phyloP scores from a whole-genome alignment of 192 early-diverging fungal genomes.

The Umbelopsis vinacea region DNA sequence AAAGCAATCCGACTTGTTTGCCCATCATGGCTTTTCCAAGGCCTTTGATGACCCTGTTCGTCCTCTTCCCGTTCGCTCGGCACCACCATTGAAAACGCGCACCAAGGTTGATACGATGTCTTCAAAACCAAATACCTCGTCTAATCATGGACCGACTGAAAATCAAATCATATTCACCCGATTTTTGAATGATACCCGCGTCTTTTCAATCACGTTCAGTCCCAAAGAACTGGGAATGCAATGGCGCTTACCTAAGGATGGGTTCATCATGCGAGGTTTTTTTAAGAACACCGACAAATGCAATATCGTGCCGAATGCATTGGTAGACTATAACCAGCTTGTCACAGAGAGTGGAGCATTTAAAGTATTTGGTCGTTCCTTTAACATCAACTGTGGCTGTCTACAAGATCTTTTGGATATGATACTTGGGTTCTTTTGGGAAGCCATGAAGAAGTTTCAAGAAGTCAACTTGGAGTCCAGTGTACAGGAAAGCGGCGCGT shows the following conservation, averaged over 20 bases:
- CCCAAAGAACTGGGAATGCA: neutral
- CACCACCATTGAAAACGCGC: neutral
- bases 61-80: too few relatives aligned
- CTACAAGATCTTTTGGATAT: neutral
- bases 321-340: neutral
- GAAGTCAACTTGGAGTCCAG: neutral
- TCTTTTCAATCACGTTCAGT: neutral
- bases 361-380: neutral
- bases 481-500: neutral
- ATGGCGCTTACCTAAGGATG: neutral
- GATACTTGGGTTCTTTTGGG: neutral
- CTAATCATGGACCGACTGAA: neutral
- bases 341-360: neutral
- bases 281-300: neutral
- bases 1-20: neutral
- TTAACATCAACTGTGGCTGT: neutral
- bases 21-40: slow-evolving; percentile 7
- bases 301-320: neutral
- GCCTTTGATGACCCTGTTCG: too few relatives aligned
- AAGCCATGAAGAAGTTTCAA: neutral
- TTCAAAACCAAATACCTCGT: too few relatives aligned
- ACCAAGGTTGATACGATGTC: neutral
- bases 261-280: neutral
- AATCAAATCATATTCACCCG: neutral
- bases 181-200: slow-evolving; percentile 13